Percentiles rank a stretch among this genome's conserved stretches.
These are phyloP conservation scores for Besnoitia besnoiti DNA, from an alignment of 169 alveolate genomes.

Conservation along the genomic window DNA sequence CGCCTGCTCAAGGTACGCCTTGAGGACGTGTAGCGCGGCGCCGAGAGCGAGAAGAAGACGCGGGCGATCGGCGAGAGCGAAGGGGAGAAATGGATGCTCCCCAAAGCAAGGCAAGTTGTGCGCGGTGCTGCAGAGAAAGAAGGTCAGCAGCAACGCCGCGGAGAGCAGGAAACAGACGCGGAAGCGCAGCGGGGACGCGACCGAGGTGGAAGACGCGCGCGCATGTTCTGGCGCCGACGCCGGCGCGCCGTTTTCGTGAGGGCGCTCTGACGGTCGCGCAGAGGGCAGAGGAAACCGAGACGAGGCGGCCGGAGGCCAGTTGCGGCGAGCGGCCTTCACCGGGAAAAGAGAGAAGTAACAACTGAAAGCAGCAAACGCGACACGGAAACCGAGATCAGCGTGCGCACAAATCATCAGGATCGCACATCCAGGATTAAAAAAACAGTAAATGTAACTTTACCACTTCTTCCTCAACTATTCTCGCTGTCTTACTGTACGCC, in stretches of 20 bases:
- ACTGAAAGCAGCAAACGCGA: not conserved
- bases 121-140: not conserved
- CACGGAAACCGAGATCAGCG: not conserved
- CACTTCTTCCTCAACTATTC: no score
- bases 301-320: not conserved
- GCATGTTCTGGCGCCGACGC: no score
- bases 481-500: no score
- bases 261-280: no score
- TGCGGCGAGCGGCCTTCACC: not conserved
- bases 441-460: no score
- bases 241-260: not conserved
- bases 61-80: not conserved
- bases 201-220: not conserved
- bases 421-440: no score
- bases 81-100: conserved; percentile 2
- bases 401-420: no score
- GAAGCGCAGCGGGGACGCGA: not conserved
- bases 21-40: not conserved
- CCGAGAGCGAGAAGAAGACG: not conserved
- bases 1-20: not conserved
- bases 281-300: not conserved
- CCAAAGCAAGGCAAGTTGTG: not conserved
- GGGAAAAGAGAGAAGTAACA: not conserved
- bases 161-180: conserved; percentile 6
- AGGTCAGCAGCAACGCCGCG: not conserved